Base-by-base conservation (phyloP, 2,329 filamentous ascomycete genomes). In the Paracoccidioides brasiliensis region DNA sequence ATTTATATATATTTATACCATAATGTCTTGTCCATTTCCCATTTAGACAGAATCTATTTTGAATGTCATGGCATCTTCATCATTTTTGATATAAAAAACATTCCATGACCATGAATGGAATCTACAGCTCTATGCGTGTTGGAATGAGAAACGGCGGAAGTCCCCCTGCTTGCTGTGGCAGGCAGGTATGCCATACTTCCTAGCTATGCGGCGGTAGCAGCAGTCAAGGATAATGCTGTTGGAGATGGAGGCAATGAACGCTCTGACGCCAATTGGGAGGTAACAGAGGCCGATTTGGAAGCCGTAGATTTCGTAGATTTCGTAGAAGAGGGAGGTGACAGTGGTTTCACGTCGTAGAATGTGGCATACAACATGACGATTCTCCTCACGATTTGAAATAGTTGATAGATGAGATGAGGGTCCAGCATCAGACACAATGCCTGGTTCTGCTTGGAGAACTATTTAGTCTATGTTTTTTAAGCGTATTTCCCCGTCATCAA, bases 181-280 rank as follows among this genome's bases (percentile, higher is more conserved):
- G 59, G 88, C 78, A 2, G 74, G 71, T 56, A 89, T 74, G 5
- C 82, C 82, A 14, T 84, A 72, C 37, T 77, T 76, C 51, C 73
- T 75, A 1, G 86, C 85, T 49, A 83, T 78, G 42, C 85, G 79
- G 5, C 81, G 77, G 67, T 87, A 94, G 67, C 90, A 90, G 76
- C 80, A 83, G 67, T 88, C 85, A 40, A 87, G 76, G 1, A 81
- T 60, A 2, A 75, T 74, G 4, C 87, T 85, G 38, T 66, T 69
- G 14, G 72, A 57, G 30, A 65, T 60, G 5, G 63, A 57, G n/a
- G 63, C 60, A 0, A 61, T 14, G 32, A n/a, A 46, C 44, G 28
- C 62, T 53, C 28, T 62, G 55, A 8, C 57, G 55, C 63, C 63
- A 59, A 15, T 71, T 65, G 55, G 45, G 70, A 65, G 64, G 53